Conservation (phyloP, 2,329 filamentous ascomycete genomes). For the Colletotrichum sp. region DNA sequence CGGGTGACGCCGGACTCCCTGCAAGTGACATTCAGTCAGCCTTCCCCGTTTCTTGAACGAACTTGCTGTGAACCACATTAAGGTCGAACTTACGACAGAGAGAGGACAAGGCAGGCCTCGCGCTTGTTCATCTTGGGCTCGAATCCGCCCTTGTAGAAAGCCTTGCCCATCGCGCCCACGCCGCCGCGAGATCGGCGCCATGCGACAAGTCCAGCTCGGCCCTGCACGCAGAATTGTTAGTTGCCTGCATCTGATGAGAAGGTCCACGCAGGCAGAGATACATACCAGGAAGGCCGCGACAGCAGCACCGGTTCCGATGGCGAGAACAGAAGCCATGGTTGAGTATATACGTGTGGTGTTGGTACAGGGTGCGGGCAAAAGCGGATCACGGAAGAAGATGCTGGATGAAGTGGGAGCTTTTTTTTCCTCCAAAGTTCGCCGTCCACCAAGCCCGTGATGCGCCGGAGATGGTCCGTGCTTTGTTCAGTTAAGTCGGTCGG, state of each 20-base stretch:
- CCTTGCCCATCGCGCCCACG: constrained; percentile 81
- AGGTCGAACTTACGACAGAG: constrained; percentile 71
- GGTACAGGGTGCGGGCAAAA: background rate
- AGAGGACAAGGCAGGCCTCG: constrained; percentile 89
- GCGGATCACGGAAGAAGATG: background rate
- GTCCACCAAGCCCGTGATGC: background rate
- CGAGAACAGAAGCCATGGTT: constrained; percentile 48
- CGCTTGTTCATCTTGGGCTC: constrained; percentile 91
- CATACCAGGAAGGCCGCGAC: constrained; percentile 58
- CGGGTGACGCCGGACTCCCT: constrained; percentile 89
- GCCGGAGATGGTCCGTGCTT: background rate
- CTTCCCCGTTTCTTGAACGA: background rate
- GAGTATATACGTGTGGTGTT: background rate
- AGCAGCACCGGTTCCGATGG: constrained; percentile 52
- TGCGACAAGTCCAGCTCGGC: constrained; percentile 90
- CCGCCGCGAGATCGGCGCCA: constrained; percentile 81
- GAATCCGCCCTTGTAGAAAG: constrained; percentile 99
- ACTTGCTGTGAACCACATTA: background rate
- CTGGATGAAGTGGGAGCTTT: background rate
- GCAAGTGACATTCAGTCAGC: background rate
- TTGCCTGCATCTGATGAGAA: background rate
- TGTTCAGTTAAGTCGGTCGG: background rate
- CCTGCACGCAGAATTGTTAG: constrained; percentile 54
- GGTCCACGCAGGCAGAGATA: background rate
- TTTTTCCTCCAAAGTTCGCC: background rate